These are phyloP conservation scores for Colletotrichum trifolii DNA, from an alignment of 2,329 filamentous ascomycete genomes.

Conservation along the genomic window DNA sequence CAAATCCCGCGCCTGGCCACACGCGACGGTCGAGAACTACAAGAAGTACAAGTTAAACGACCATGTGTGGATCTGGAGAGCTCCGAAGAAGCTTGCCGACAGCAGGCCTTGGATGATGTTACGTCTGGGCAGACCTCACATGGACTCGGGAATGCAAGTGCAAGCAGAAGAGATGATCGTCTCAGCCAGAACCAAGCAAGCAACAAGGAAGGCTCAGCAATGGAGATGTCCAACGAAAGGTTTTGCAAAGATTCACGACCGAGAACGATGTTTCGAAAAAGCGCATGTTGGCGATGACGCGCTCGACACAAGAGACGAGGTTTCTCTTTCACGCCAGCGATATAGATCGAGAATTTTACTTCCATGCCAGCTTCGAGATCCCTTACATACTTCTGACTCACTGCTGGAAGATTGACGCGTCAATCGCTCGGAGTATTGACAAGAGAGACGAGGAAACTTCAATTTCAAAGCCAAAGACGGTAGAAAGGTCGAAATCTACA, in stretches of 20 bases:
- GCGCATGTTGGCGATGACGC: not conserved
- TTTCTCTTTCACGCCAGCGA: not conserved
- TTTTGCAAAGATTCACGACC: not conserved
- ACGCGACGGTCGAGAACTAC: not conserved
- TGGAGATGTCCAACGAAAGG: slow-evolving; percentile 1
- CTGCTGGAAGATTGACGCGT: not conserved
- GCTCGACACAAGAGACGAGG: not conserved
- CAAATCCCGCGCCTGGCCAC: not conserved
- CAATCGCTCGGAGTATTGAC: too few relatives aligned
- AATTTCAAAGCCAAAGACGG: too few relatives aligned
- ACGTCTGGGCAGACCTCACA: too few relatives aligned
- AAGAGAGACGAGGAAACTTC: too few relatives aligned
- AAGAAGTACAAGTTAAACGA: not conserved
- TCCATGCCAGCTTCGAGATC: not conserved
- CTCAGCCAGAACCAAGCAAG: too few relatives aligned
- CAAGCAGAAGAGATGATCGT: too few relatives aligned
- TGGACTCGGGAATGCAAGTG: too few relatives aligned
- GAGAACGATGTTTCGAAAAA: not conserved
- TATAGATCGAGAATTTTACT: not conserved
- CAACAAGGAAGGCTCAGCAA: not conserved
- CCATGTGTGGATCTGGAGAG: not conserved
- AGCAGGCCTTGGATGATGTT: too few relatives aligned
- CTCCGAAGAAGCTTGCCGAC: not conserved
- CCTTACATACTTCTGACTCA: not conserved
- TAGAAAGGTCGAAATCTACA: too few relatives aligned